Conservation (phyloP, 2,329 filamentous ascomycete species). For the Monosporascus sp. region DNA sequence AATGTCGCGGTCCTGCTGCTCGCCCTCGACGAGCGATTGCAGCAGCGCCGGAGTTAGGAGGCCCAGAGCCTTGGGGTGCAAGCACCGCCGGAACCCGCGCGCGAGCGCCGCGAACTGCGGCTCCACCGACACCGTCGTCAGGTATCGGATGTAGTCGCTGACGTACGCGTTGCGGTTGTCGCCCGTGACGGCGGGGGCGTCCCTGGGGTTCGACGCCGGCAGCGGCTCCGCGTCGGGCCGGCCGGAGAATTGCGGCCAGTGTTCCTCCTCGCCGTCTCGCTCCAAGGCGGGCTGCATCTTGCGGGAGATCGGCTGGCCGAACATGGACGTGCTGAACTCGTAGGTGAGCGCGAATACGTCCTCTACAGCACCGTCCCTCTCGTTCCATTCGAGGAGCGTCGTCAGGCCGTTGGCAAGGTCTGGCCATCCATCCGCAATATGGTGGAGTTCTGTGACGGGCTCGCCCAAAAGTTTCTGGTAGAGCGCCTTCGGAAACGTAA, state of each 20-base stretch:
- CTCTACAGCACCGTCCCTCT: slow-evolving; percentile 67
- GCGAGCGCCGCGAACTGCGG: slow-evolving; percentile 78
- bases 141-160: slow-evolving; percentile 76
- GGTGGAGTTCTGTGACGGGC: slow-evolving; percentile 63
- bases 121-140: slow-evolving; percentile 71
- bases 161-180: slow-evolving; percentile 75
- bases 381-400: slow-evolving; percentile 69
- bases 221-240: slow-evolving; percentile 17
- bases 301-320: slow-evolving; percentile 52
- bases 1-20: slow-evolving; percentile 56
- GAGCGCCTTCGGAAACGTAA: slow-evolving; percentile 80
- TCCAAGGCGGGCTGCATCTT: slow-evolving; percentile 41
- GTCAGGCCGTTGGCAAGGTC: slow-evolving; percentile 71
- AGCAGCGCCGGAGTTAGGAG: slow-evolving; percentile 68
- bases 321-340: slow-evolving; percentile 66
- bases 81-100: slow-evolving; percentile 71
- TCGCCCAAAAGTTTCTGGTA: slow-evolving; percentile 74
- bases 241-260: slow-evolving; percentile 50
- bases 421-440: slow-evolving; percentile 85
- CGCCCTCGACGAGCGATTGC: slow-evolving; percentile 76
- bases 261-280: slow-evolving; percentile 1
- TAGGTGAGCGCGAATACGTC: slow-evolving; percentile 82
- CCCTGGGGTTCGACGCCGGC: slow-evolving; percentile 36
- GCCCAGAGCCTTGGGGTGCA: slow-evolving; percentile 64
- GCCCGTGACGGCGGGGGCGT: slow-evolving; percentile 72